Base-by-base conservation (phyloP, 345 rosid genomes). In the Firmiana major region DNA sequence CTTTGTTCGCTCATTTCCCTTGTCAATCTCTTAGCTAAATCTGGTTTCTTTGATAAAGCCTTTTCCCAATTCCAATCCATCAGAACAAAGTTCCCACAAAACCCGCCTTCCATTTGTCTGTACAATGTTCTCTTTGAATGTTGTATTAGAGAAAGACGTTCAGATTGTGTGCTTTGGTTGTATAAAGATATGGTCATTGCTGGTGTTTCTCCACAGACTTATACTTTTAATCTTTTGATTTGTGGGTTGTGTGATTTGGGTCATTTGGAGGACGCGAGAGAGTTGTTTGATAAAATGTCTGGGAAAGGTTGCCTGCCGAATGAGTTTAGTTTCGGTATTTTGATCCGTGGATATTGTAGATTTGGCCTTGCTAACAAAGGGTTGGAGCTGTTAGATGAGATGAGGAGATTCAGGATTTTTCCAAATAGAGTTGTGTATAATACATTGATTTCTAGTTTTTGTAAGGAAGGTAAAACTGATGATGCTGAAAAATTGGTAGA, bases 281-380 rank as follows among this genome's bases (percentile, higher is more conserved):
- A 86, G 78, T 43, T 93, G 93, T 92, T 93, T 75, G 98, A 92
- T 76, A 93, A 87, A 90, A 93, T 96, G 98, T 74, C 86, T 51
- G 91, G 87, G 42, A 96, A 87, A 80, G 92, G 92, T 19, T 93
- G 97, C 71, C 36, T 58, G 11, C 98, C 98, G 28, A 93, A 96
- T 83, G 93, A 91, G 86, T 93, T 83, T 78, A 96, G 87, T 89
- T 86, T 88, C 76, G 97, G 94, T 63, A 85, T 92, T 77, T 85
- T 93, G 93, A 85, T 92, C 80, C 92, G 91, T 62, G 99, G 98
- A 74, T 93, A 89, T 84, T 96, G 98, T 80, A 86, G 79, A 81
- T 90, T 84, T 48, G 95, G 92, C 81, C 64, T 88, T 54, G 13
- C 87, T 48, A 76, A 58, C 9, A 82, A 88, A 81, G 97, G 94